phyloP scores from a whole-genome alignment of 2,329 filamentous ascomycete genomes.

The Botrytis byssoidea region DNA sequence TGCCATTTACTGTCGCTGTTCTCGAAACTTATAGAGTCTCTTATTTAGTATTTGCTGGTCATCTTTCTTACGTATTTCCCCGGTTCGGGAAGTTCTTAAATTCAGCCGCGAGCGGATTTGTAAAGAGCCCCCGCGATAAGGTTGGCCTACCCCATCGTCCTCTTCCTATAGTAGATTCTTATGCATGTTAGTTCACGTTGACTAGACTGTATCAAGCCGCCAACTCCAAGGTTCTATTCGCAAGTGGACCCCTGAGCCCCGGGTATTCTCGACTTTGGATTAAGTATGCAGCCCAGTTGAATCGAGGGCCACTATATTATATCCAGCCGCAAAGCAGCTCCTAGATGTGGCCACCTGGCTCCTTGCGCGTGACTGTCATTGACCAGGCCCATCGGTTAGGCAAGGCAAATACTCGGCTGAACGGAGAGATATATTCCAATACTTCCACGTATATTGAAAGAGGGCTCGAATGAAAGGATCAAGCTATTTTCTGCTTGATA shows the following conservation, averaged over 20 bases:
- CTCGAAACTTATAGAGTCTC: neutral
- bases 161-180: neutral
- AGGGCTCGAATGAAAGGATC: neutral
- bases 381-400: neutral
- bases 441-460: no score
- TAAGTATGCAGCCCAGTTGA: neutral
- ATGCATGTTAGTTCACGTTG: neutral
- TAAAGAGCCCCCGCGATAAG: neutral
- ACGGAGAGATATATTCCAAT: neutral
- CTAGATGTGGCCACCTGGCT: neutral
- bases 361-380: neutral
- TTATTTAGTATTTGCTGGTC: neutral
- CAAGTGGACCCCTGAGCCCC: neutral
- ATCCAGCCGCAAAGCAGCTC: no score
- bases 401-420: neutral
- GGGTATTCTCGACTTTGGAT: neutral
- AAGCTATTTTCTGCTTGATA: neutral
- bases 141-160: neutral
- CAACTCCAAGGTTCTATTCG: neutral
- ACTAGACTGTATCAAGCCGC: neutral
- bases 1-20: neutral
- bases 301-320: neutral
- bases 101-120: neutral
- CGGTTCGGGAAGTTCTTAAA: neutral
- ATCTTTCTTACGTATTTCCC: neutral